Conservation (phyloP, 129 eudicot species). For the Lactuca sativa region DNA sequence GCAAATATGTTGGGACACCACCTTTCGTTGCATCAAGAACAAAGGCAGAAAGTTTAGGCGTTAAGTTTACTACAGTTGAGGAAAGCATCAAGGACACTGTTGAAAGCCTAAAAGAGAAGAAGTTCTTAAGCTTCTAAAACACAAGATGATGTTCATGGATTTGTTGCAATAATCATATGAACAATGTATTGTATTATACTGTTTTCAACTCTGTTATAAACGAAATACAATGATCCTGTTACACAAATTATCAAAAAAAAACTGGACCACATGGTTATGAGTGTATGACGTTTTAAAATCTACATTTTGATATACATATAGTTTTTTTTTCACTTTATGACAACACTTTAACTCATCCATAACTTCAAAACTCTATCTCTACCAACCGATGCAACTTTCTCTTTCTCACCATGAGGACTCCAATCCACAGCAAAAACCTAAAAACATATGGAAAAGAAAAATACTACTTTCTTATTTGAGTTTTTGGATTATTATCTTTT, state of each 20-base stretch:
- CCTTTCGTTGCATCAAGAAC: constrained; percentile 34
- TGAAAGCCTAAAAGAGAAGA: constrained; percentile 43
- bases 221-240: too few relatives aligned
- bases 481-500: too few relatives aligned
- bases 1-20: constrained; percentile 16
- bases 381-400: constrained; percentile 98
- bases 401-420: constrained; percentile 99
- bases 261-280: too few relatives aligned
- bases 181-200: too few relatives aligned
- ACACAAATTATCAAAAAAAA: too few relatives aligned
- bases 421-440: constrained; percentile 97
- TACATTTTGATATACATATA: constrained; percentile 19
- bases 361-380: constrained; percentile 84
- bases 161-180: too few relatives aligned
- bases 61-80: constrained; percentile 38
- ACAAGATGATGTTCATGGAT: background rate
- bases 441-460: constrained; percentile 2
- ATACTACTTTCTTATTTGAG: background rate
- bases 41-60: constrained; percentile 38
- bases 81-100: constrained; percentile 44
- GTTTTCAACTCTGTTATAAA: too few relatives aligned
- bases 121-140: constrained; percentile 26
- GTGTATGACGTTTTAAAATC: background rate
- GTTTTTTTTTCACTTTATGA: constrained; percentile 5
- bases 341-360: constrained; percentile 75